These are phyloP conservation scores for Nematocida ausubeli DNA, from an alignment of 371 early-diverging fungal genomes.

Conservation along the genomic window DNA sequence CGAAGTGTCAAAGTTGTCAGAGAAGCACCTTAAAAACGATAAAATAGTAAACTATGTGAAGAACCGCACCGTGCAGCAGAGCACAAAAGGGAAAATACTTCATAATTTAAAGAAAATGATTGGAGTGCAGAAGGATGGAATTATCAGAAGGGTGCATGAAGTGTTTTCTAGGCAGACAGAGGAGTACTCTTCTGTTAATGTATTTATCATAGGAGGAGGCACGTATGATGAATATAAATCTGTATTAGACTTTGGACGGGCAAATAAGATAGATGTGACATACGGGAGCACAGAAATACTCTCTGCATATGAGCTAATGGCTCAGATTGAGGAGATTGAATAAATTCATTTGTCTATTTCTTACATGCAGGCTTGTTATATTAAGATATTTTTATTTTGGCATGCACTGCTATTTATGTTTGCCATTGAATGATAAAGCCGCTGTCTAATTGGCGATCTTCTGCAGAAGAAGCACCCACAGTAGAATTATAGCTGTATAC, in stretches of 20 bases:
- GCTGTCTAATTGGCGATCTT: no score
- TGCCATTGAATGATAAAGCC: no score
- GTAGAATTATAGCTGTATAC: no score
- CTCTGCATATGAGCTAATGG: slow-evolving; percentile 76
- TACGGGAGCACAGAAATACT: slow-evolving; percentile 90
- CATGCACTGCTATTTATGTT: no score
- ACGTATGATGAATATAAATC: slow-evolving; percentile 65
- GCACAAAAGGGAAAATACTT: neutral
- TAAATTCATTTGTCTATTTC: no score
- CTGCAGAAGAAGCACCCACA: no score
- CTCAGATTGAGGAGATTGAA: slow-evolving; percentile 70
- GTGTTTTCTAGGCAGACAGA: neutral
- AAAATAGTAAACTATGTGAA: slow-evolving; percentile 8
- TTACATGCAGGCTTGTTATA: no score
- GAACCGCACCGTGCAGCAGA: slow-evolving; percentile 15
- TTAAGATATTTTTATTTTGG: no score
- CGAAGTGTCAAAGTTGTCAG: neutral
- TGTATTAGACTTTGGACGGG: slow-evolving; percentile 59
- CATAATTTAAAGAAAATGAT: slow-evolving; percentile 27
- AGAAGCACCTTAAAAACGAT: neutral
- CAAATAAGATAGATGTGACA: slow-evolving; percentile 70
- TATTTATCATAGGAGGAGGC: slow-evolving; percentile 65
- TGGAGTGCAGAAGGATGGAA: slow-evolving; percentile 18
- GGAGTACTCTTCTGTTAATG: slow-evolving; percentile 61
- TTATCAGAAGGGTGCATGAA: neutral